These are phyloP conservation scores for Grigorovia humatica DNA, from an alignment of 805 yeast species.

Conservation along the genomic window DNA sequence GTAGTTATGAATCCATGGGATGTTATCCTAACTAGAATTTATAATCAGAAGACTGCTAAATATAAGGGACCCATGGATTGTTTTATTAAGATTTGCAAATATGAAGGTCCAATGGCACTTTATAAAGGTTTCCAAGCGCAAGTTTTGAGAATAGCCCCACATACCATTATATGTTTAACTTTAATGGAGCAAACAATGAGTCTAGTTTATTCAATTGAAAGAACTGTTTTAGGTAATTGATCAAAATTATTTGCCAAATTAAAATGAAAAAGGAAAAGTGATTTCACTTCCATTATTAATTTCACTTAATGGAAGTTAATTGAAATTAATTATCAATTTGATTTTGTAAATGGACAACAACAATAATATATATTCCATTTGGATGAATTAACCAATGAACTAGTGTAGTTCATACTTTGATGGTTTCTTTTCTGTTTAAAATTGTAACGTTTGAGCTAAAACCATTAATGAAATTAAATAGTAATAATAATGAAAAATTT, in stretches of 20 bases:
- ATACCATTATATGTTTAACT: conserved; percentile 78
- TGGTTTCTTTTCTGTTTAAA: too few species aligned
- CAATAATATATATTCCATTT: too few species aligned
- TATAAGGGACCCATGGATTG: conserved; percentile 88
- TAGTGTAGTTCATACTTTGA: too few species aligned
- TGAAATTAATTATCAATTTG: too few species aligned
- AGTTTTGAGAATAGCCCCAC: conserved; percentile 86
- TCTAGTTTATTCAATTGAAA: conserved; percentile 33
- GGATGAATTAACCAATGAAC: too few species aligned
- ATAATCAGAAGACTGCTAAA: conserved; percentile 83
- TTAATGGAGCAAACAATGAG: conserved; percentile 89
- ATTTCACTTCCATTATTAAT: too few species aligned
- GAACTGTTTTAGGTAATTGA: conserved; percentile 13
- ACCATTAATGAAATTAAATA: too few species aligned
- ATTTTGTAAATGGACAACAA: too few species aligned
- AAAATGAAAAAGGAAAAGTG: background rate
- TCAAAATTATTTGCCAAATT: background rate
- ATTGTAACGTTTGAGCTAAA: too few species aligned
- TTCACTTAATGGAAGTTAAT: background rate
- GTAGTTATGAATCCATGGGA: conserved; percentile 97
- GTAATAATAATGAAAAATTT: too few species aligned
- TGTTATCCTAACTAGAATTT: conserved; percentile 86
- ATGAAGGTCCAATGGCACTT: conserved; percentile 80
- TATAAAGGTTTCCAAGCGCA: conserved; percentile 96
- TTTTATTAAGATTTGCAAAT: conserved; percentile 63